These are phyloP conservation scores for Gossypium sturtianum DNA, from an alignment of 345 rosid genomes.

Conservation along the genomic window DNA sequence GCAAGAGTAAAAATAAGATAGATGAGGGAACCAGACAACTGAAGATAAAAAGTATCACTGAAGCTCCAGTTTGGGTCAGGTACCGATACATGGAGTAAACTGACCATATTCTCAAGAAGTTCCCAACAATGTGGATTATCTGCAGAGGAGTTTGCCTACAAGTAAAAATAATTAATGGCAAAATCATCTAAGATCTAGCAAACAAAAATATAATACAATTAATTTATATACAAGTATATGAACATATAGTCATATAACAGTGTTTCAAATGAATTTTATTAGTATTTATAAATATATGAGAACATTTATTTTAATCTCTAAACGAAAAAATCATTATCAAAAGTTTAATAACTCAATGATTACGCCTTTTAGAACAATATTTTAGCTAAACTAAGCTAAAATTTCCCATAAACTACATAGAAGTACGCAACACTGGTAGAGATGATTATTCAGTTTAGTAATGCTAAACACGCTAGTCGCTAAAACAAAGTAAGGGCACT, in stretches of 20 bases:
- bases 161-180: slow-evolving; percentile 2
- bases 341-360: not conserved
- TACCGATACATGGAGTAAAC: slow-evolving; percentile 80
- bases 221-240: not conserved
- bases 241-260: not conserved
- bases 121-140: slow-evolving; percentile 69
- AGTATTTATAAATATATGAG: not conserved
- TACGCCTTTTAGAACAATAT: not conserved
- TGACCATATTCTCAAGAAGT: slow-evolving; percentile 92
- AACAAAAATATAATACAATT: not conserved
- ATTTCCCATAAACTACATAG: not conserved
- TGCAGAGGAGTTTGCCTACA: slow-evolving; percentile 80
- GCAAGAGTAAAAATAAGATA: slow-evolving; percentile 57
- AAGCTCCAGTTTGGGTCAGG: slow-evolving; percentile 73
- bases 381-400: not conserved
- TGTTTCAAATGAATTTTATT: not conserved
- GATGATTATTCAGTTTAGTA: not conserved
- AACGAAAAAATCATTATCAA: not conserved
- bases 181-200: not conserved
- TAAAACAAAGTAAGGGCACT: not conserved
- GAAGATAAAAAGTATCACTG: slow-evolving; percentile 84
- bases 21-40: slow-evolving; percentile 81
- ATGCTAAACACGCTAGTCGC: not conserved
- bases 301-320: not conserved
- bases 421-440: not conserved